Evolutionary conservation across 495 filamentous ascomycete species (phyloP), one percentile per base, ranked within the genome.

Genomic region (Lophium mytilinum): DNA sequence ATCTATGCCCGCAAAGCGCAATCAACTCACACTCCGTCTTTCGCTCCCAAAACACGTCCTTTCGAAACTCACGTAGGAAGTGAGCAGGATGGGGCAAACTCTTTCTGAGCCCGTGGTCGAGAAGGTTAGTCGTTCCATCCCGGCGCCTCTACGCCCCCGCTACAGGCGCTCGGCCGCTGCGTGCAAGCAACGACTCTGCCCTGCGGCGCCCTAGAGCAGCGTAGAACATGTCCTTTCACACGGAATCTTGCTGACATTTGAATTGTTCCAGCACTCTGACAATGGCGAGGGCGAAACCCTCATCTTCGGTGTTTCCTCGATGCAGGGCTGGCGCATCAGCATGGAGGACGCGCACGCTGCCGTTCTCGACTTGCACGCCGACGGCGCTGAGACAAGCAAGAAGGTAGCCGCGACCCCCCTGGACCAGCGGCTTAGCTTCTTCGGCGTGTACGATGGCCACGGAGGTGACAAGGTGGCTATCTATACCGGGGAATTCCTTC

Each of bases 251-350:
- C 43, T 42, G 37, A 58, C 53, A 5, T 21, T 45, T 54, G 19
- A 18, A 33, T 8, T 48, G 55, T 40, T 61, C 60, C 37, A 98
- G 93, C 75, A 82, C 70, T 97, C 93, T 56, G 83, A 84, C 68
- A 83, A 85, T 66, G 92, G 93, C 71, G 86, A 86, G 75, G 91
- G 96, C 87, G 90, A 95, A 61, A 84, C 88, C 69, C 82, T 95
- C 67, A 70, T 91, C 61, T 98, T 86, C 70, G 93, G 94, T 64
- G 82, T 98, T 58, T 97, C 94, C 62, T 88, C 89, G 72, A 98
- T 98, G 93, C 93, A 98, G 75, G 93, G 93, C 77, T 98, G 93
- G 93, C 87, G 93, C 73, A 96, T 97, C 72, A 94, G 88, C 73
- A 98, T 98, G 93, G 93, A 98, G 71, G 93, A 98, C 68, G 84